A percentile compares a stretch with the other conserved stretches of the same genome.
These are phyloP conservation scores for Pilasporangium apinafurcum DNA, from an alignment of 352 stramenopile genomes.

Conservation along the genomic window DNA sequence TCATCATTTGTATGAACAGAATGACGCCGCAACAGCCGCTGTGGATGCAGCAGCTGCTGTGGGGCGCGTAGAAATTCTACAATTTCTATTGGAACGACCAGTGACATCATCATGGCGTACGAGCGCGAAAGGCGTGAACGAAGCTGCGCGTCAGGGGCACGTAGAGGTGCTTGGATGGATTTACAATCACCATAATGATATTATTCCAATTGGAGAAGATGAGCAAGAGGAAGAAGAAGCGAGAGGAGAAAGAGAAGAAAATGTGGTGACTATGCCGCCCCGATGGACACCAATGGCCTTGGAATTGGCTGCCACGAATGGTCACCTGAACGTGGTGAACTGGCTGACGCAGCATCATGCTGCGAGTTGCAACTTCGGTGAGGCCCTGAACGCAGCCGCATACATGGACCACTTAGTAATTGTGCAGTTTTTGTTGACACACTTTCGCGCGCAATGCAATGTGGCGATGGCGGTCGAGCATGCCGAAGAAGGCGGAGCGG, in stretches of 20 bases:
- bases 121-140: slow-evolving; percentile 50
- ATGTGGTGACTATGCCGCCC: slow-evolving; percentile 5
- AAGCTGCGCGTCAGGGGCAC: slow-evolving; percentile 43
- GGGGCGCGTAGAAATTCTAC: slow-evolving; percentile 52
- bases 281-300: slow-evolving; percentile 48
- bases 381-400: slow-evolving; percentile 55
- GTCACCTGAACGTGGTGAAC: slow-evolving; percentile 45
- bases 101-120: slow-evolving; percentile 36
- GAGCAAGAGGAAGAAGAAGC: slow-evolving; percentile 15
- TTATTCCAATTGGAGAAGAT: too few relatives aligned
- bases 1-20: slow-evolving; percentile 24
- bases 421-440: slow-evolving; percentile 36
- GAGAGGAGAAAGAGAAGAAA: slow-evolving; percentile 6
- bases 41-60: slow-evolving; percentile 48
- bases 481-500: slow-evolving; percentile 51
- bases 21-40: slow-evolving; percentile 18
- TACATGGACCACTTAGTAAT: slow-evolving; percentile 74
- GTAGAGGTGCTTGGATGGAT: slow-evolving; percentile 52
- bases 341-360: slow-evolving; percentile 53
- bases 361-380: slow-evolving; percentile 33
- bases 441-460: slow-evolving; percentile 36
- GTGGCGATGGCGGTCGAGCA: slow-evolving; percentile 55
- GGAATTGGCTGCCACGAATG: slow-evolving; percentile 56
- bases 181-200: too few relatives aligned
- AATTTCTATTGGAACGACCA: slow-evolving; percentile 30